Evolutionary conservation across 805 yeast species (phyloP), one percentile per base, ranked within the genome.

Genomic region (Pichia eremophila): DNA sequence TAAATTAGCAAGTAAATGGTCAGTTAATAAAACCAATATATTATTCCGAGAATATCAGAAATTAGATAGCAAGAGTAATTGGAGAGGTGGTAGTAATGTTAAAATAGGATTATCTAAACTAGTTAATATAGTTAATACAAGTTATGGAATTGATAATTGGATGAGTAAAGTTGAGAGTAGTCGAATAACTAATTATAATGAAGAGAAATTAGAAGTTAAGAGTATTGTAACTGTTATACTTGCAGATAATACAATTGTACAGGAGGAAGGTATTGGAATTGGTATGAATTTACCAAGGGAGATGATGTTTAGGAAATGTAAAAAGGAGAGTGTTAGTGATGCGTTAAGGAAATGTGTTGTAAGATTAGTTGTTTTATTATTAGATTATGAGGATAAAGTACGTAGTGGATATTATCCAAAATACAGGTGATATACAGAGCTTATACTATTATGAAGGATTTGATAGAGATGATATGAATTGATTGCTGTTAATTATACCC

Each of bases 81-180:
- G 36, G 36, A 34, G 40, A 12, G 39, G 38, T 34, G 8, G 38
- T 3, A 22, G 40, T 39, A 28, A 36, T 14, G 40, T 31, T 38
- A 27, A 27, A 17, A 32, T 10, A 29, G 54, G 45, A 60, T 35
- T 57, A 27, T 38, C 47, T 19, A 50, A 50, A 19, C 46, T 71
- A 22, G 55, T 72, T 18, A 58, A 57, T 9, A 46, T 69, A 27
- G 77, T 78, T 0, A 78, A 78, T 53, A 65, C 61, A n/a, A 60
- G 68, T 9, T 76, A 75, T 63, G 82, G 81, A 2, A 71, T 64
- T 54, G 60, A 69, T 48, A 79, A 78, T 34, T 78, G 83, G 83
- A 63, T 69, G 34, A 43, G 32, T 12, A 36, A 19, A 15, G 38
- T 49, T 31, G 43, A 42, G 15, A 15, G 17, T 19, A 6, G 41